phyloP scores from a whole-genome alignment of 202 grass and related monocot genomes.

The Schoenoplectus tabernaemontani region DNA sequence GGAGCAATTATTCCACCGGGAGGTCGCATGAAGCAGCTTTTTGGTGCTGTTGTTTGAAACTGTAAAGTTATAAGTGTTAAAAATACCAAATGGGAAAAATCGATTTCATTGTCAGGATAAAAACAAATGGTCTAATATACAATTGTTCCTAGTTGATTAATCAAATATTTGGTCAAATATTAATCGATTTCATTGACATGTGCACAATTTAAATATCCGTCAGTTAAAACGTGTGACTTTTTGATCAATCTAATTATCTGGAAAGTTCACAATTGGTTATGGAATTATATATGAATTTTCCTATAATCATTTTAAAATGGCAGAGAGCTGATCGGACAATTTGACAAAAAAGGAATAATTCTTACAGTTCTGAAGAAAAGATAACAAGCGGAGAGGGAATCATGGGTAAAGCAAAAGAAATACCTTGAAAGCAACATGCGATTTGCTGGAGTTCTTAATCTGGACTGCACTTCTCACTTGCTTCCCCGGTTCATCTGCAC shows the following conservation, averaged over 20 bases:
- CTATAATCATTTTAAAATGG: not conserved
- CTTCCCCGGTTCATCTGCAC: constrained; percentile 85
- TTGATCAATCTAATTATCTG: constrained; percentile 7
- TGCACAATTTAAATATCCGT: not conserved
- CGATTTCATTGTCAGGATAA: not conserved
- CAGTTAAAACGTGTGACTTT: constrained; percentile 12
- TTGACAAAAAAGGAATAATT: not conserved
- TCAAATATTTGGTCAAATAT: constrained; percentile 1
- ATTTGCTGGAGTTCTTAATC: constrained; percentile 98
- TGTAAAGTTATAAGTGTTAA: constrained; percentile 20
- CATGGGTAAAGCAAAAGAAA: not conserved
- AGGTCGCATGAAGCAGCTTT: constrained; percentile 99
- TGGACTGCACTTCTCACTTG: constrained; percentile 81
- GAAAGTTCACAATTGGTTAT: not conserved
- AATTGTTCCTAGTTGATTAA: not conserved
- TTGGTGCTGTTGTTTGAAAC: constrained; percentile 99
- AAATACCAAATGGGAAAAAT: not conserved
- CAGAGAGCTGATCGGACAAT: not conserved
- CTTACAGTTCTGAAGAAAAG: not conserved
- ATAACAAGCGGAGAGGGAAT: not conserved
- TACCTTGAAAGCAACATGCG: constrained; percentile 96
- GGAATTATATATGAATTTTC: not conserved
- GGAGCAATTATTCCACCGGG: constrained; percentile 86
- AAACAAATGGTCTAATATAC: not conserved
- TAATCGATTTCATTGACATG: not conserved